Conservation (phyloP, 2,329 filamentous ascomycete species). For the Alternaria arborescens region DNA sequence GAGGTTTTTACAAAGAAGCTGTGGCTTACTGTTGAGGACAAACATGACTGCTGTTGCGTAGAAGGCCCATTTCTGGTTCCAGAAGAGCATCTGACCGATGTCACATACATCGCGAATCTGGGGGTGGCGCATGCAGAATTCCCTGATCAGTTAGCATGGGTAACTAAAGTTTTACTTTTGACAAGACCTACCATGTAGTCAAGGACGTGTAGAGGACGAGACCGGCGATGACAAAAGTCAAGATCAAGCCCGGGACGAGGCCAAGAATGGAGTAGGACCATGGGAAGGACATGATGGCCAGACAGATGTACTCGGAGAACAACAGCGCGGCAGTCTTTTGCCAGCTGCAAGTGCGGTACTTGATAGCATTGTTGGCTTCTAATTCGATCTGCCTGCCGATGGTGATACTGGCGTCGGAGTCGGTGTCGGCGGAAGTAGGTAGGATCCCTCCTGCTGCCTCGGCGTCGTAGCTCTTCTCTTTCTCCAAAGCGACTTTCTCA, state of each 20-base stretch:
- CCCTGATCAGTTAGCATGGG: conserved; percentile 61
- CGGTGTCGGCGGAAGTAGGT: conserved; percentile 39
- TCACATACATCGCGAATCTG: conserved; percentile 94
- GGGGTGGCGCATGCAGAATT: conserved; percentile 89
- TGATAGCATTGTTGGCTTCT: conserved; percentile 80
- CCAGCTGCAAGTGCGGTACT: conserved; percentile 94
- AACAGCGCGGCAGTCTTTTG: conserved; percentile 90
- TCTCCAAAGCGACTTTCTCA: conserved; percentile 25
- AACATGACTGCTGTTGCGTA: conserved; percentile 83
- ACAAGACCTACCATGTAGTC: conserved; percentile 63
- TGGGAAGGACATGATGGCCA: conserved; percentile 94
- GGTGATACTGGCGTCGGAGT: conserved; percentile 54
- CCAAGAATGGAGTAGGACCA: conserved; percentile 91
- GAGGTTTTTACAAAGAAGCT: conserved; percentile 6
- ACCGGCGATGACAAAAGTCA: conserved; percentile 79
- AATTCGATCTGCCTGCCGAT: conserved; percentile 75
- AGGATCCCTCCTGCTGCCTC: conserved; percentile 51
- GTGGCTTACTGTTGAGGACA: conserved; percentile 89
- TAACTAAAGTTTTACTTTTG: background rate
- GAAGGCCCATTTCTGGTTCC: conserved; percentile 78
- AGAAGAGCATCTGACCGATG: conserved; percentile 94
- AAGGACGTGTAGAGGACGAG: conserved; percentile 86
- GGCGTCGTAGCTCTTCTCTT: conserved; percentile 37
- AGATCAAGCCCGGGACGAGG: conserved; percentile 83
- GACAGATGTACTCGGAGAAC: conserved; percentile 94